These are phyloP conservation scores for Crassisporium funariophilum DNA, from an alignment of 768 basidiomycete genomes.

Conservation along the genomic window DNA sequence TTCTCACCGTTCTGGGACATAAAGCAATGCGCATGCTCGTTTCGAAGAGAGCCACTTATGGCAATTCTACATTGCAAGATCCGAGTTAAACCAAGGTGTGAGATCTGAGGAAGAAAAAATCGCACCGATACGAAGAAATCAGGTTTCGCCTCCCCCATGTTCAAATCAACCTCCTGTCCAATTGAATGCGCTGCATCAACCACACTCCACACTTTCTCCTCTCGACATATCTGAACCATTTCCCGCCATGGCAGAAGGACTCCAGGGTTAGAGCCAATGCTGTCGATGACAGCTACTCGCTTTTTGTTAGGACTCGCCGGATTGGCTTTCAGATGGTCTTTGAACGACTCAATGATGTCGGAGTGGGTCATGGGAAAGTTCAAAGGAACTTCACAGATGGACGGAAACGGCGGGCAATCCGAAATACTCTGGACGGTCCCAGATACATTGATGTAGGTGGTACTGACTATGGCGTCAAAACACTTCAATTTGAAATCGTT, in stretches of 20 bases:
- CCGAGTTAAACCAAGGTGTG: neutral
- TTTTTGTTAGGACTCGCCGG: slow-evolving; percentile 40
- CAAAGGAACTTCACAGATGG: slow-evolving; percentile 48
- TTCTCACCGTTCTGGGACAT: slow-evolving; percentile 2
- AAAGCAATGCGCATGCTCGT: neutral
- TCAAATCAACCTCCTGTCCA: slow-evolving; percentile 66
- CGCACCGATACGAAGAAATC: slow-evolving; percentile 79
- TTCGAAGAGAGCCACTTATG: neutral
- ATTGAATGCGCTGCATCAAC: slow-evolving; percentile 84
- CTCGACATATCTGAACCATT: slow-evolving; percentile 63
- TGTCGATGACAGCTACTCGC: slow-evolving; percentile 71
- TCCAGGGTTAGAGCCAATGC: slow-evolving; percentile 66
- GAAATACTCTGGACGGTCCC: slow-evolving; percentile 53
- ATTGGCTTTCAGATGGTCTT: slow-evolving; percentile 39
- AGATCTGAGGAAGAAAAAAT: slow-evolving; percentile 1
- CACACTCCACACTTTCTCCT: slow-evolving; percentile 65
- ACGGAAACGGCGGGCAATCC: slow-evolving; percentile 59
- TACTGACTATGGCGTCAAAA: slow-evolving; percentile 34
- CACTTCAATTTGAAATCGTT: neutral
- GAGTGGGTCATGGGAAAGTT: slow-evolving; percentile 58
- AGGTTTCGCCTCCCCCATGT: slow-evolving; percentile 53
- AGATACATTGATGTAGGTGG: slow-evolving; percentile 54
- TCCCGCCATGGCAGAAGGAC: slow-evolving; percentile 76
- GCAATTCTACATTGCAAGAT: neutral
- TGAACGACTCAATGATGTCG: slow-evolving; percentile 55